Evolutionary conservation across 2,329 filamentous ascomycete species (phyloP), one percentile per base, ranked within the genome.

Genomic region (Xylaria sp.): DNA sequence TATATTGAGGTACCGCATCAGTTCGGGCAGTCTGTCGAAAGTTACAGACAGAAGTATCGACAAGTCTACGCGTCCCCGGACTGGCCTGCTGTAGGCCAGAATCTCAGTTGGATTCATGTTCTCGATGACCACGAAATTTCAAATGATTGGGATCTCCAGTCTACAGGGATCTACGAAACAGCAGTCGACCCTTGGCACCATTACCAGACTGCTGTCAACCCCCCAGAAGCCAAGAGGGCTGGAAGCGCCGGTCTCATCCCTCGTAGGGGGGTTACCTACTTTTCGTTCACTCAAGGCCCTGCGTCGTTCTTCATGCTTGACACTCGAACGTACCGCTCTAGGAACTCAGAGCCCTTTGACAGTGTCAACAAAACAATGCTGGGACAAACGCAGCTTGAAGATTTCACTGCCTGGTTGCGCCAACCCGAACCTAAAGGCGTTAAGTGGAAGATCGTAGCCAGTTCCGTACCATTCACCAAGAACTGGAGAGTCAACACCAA

Each of bases 101-200:
- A 93, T 64, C 84, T 98, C n/a, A 97, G 94, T 75, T 99, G 96
- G 96, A 93, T 98, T 53, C 96, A 99, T 77, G 94, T 97, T 1
- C 87, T 98, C 6, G 96, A 99, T 77, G 96, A 99, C 78, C 96
- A 99, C 76, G 96, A 99, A 78, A 98, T 99, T 70, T 88, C 88
- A 5, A 98, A 99, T 75, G 96, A 98, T 81, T 98, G 94, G 94
- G 90, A 91, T 68, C 85, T 87, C 21, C 96, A 95, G 78, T 91
- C 88, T 16, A 94, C 93, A 0, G 92, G 93, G 5, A 87, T 97
- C 0, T 98, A 95, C 77, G 81, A 86, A 2, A 88, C 91, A 0
- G 94, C 95, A 4, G 88, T 92, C 53, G 93, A 97, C 69, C 93
- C 95, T 0, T 99, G 92, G 84, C 84, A 90, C 57, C 88, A 94